Conservation (phyloP, 768 basidiomycete species). For the Leccinum sublutescens region DNA sequence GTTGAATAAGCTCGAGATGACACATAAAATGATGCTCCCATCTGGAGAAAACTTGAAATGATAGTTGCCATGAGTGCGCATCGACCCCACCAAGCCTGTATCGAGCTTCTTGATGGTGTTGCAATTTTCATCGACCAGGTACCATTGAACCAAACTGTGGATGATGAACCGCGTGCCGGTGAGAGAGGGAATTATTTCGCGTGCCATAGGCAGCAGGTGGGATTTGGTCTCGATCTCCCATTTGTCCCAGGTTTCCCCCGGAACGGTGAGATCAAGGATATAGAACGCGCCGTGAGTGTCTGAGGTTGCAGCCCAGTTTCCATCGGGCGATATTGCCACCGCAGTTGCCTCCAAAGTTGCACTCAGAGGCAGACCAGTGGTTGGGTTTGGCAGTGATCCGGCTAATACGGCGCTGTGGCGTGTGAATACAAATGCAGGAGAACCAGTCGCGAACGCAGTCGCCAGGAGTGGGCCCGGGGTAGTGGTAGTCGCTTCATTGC, state of each 20-base stretch:
- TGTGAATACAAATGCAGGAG: slow-evolving; percentile 7
- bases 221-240: background rate
- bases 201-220: background rate
- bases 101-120: slow-evolving; percentile 10
- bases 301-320: slow-evolving; percentile 17
- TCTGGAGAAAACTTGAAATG: slow-evolving; percentile 13
- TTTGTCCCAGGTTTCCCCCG: slow-evolving; percentile 2
- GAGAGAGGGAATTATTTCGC: background rate
- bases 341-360: background rate
- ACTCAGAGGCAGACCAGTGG: background rate
- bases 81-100: background rate
- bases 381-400: background rate
- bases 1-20: background rate
- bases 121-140: slow-evolving; percentile 4
- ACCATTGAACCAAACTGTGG: background rate
- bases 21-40: slow-evolving; percentile 7
- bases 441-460: slow-evolving; percentile 1
- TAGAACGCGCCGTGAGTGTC: slow-evolving; percentile 2
- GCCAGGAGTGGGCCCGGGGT: background rate
- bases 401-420: background rate
- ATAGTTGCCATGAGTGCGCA: too few species aligned
- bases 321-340: slow-evolving; percentile 22
- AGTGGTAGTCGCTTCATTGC: background rate
- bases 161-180: slow-evolving; percentile 14
- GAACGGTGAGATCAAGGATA: slow-evolving; percentile 6